phyloP scores from a whole-genome alignment of 805 yeast species.

The Wickerhamomyces silvicola region DNA sequence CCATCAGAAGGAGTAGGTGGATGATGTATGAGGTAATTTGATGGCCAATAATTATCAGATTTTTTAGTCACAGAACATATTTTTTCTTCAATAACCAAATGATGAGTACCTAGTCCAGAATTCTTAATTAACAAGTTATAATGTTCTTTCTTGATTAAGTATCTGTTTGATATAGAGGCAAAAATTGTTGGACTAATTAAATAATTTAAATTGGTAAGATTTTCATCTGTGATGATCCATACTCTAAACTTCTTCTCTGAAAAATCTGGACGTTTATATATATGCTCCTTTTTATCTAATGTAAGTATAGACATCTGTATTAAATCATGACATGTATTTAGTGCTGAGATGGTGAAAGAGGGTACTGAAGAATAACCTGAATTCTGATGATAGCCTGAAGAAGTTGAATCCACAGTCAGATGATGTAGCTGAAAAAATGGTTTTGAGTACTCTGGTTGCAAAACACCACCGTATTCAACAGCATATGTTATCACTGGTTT shows the following conservation, averaged over 20 bases:
- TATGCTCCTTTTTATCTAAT: constrained; percentile 11
- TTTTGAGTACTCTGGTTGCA: constrained; percentile 29
- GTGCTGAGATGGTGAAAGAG: constrained; percentile 27
- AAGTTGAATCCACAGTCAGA: constrained; percentile 14
- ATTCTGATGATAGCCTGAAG: constrained; percentile 5
- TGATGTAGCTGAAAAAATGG: constrained; percentile 32
- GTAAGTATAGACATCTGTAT: constrained; percentile 10
- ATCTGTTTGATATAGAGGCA: constrained; percentile 17
- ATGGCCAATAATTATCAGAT: constrained; percentile 30
- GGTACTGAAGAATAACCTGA: constrained; percentile 19
- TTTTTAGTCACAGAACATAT: constrained; percentile 3
- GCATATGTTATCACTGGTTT: constrained; percentile 31
- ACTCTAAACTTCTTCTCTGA: constrained; percentile 12
- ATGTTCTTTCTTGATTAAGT: constrained; percentile 18
- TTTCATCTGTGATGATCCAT: constrained; percentile 17
- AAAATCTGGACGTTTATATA: constrained; percentile 1
- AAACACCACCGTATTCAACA: constrained; percentile 23
- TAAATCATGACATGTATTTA: constrained; percentile 19
- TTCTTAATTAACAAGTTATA: constrained; percentile 15
- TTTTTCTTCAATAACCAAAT: constrained; percentile 29
- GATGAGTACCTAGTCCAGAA: constrained; percentile 16
- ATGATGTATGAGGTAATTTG: constrained; percentile 26
- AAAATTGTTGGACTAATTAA: constrained; percentile 24
- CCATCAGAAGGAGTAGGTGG: constrained; percentile 39
- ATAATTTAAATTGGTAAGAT: constrained; percentile 10